Evolutionary conservation across 345 rosid genomes (phyloP).

Genomic region (Corymbia maculata): DNA sequence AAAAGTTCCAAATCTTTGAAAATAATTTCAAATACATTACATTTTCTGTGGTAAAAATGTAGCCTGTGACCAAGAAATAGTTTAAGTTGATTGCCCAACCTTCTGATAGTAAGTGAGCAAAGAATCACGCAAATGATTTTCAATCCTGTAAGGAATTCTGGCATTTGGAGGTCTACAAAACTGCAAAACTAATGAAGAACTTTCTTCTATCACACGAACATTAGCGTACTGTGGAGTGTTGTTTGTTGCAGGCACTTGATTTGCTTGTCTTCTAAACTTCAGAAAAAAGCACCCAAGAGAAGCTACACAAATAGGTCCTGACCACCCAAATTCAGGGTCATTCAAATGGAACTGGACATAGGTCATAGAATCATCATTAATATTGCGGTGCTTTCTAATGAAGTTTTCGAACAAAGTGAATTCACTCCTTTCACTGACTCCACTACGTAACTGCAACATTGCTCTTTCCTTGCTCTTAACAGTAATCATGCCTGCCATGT

Average conservation of each 20-base stretch:
- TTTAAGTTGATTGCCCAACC: constrained; percentile 37
- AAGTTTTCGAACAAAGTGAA: constrained; percentile 69
- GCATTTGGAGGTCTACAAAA: constrained; percentile 66
- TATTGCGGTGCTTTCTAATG: constrained; percentile 68
- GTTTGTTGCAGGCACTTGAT: constrained; percentile 27
- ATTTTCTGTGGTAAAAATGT: neutral
- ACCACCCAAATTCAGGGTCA: constrained; percentile 61
- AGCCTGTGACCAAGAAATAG: neutral
- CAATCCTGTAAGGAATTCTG: constrained; percentile 77
- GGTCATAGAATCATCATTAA: constrained; percentile 31
- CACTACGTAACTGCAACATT: constrained; percentile 41
- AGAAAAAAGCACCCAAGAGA: constrained; percentile 82
- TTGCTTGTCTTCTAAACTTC: constrained; percentile 57
- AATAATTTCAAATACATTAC: neutral
- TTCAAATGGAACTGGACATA: constrained; percentile 59
- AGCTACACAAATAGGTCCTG: constrained; percentile 87
- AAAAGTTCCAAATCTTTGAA: constrained; percentile 2
- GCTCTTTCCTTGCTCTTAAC: constrained; percentile 48
- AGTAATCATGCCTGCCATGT: constrained; percentile 32
- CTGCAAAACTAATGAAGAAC: constrained; percentile 68
- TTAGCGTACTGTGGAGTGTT: constrained; percentile 50
- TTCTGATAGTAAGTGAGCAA: constrained; percentile 78
- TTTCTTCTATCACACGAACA: constrained; percentile 73
- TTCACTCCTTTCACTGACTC: constrained; percentile 39
- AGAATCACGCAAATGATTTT: constrained; percentile 54